Conservation (phyloP, 352 stramenopile genomes). For the Blastocystis sp. region DNA sequence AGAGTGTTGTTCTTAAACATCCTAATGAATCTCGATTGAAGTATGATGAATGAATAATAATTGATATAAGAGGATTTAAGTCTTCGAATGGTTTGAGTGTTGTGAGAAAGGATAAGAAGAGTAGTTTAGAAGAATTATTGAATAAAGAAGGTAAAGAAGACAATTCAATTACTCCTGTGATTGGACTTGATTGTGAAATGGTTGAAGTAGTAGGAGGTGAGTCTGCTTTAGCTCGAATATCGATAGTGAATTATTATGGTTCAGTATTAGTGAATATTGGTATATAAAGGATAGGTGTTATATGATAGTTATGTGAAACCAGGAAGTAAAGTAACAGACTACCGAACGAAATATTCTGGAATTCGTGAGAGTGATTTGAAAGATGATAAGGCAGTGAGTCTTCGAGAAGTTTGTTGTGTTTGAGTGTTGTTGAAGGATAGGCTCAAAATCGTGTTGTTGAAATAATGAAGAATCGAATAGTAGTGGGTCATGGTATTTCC, state of each 20-base stretch:
- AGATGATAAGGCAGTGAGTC: not conserved
- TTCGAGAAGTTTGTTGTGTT: slow-evolving; percentile 64
- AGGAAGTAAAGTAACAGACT: slow-evolving; percentile 78
- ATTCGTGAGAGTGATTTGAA: slow-evolving; percentile 75
- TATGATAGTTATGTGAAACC: slow-evolving; percentile 78
- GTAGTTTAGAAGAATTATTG: slow-evolving; percentile 22
- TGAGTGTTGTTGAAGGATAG: not conserved
- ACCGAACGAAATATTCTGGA: slow-evolving; percentile 78
- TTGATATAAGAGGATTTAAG: not conserved
- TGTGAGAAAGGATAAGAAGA: not conserved
- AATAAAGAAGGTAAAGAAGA: not conserved
- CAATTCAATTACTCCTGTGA: slow-evolving; percentile 30
- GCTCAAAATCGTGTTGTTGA: slow-evolving; percentile 72
- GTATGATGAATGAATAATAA: not conserved
- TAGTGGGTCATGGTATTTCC: slow-evolving; percentile 80
- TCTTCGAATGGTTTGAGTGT: not conserved
- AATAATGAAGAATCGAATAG: slow-evolving; percentile 76
- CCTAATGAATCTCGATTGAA: not conserved
- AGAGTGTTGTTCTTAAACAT: not conserved
- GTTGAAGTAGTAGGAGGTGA: slow-evolving; percentile 77
- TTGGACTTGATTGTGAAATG: slow-evolving; percentile 82
- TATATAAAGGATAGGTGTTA: slow-evolving; percentile 32
- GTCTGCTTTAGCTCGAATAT: slow-evolving; percentile 75
- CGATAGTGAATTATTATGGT: slow-evolving; percentile 78
- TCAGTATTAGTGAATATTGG: slow-evolving; percentile 69